These are phyloP conservation scores for Epichloe baconii DNA, from an alignment of 2,329 filamentous ascomycete species.

Conservation along the genomic window DNA sequence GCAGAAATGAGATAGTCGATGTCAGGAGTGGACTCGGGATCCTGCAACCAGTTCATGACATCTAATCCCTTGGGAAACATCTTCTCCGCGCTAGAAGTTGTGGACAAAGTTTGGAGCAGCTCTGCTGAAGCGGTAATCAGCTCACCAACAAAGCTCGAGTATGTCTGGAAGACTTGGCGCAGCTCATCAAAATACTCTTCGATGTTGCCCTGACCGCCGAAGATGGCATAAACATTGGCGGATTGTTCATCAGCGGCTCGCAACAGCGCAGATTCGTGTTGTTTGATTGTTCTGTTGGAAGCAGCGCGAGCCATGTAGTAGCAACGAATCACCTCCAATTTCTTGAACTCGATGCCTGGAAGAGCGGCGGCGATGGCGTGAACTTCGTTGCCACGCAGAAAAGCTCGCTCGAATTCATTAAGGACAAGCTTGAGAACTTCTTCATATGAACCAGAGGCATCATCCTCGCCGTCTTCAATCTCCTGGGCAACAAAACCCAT, in stretches of 20 bases:
- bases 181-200: constrained; percentile 99
- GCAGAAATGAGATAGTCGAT: constrained; percentile 89
- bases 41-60: constrained; percentile 83
- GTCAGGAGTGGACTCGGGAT: constrained; percentile 81
- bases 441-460: constrained; percentile 74
- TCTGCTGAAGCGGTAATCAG: constrained; percentile 72
- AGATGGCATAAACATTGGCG: constrained; percentile 83
- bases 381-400: constrained; percentile 89
- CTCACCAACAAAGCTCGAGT: constrained; percentile 80
- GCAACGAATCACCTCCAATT: constrained; percentile 73
- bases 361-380: constrained; percentile 77
- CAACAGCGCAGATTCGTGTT: constrained; percentile 86
- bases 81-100: constrained; percentile 80
- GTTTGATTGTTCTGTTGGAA: constrained; percentile 72
- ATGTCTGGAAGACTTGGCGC: constrained; percentile 79
- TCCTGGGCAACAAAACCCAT: constrained; percentile 80
- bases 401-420: constrained; percentile 93
- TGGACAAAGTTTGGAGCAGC: constrained; percentile 72
- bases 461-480: constrained; percentile 86
- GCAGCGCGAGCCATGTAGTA: constrained; percentile 87
- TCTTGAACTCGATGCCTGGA: constrained; percentile 87
- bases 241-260: constrained; percentile 74
- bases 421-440: constrained; percentile 86
- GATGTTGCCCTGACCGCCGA: constrained; percentile 96
- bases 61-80: constrained; percentile 96